Evolutionary conservation across 2,329 filamentous ascomycete species (phyloP).

Genomic region (Fusarium denticulatum): DNA sequence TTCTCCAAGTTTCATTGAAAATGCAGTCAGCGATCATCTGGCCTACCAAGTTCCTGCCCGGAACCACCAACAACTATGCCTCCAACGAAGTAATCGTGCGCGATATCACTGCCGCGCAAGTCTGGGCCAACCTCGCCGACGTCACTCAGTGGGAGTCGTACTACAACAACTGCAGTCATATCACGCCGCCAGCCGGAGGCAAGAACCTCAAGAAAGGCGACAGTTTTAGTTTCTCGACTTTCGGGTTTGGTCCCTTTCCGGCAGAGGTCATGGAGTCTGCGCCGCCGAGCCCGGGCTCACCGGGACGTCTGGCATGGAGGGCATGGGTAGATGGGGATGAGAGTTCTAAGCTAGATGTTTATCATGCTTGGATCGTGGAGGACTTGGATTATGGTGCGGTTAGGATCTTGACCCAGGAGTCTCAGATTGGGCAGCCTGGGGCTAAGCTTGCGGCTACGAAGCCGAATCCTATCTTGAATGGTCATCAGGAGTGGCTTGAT

Average conservation of each 20-base stretch:
- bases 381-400: background rate
- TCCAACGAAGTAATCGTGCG: background rate
- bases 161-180: background rate
- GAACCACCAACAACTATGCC: background rate
- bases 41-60: background rate
- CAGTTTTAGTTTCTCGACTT: background rate
- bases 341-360: background rate
- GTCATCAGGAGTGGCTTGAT: background rate
- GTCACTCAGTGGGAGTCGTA: background rate
- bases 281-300: background rate
- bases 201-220: background rate
- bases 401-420: background rate
- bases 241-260: background rate
- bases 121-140: background rate
- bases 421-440: background rate
- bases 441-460: background rate
- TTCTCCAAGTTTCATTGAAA: rapidly evolving
- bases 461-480: background rate
- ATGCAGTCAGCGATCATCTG: background rate
- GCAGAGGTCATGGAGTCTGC: background rate
- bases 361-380: background rate
- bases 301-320: background rate
- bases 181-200: background rate
- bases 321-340: background rate
- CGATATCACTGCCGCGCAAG: background rate